Evolutionary conservation across 495 filamentous ascomycete species (phyloP).

Genomic region (Penicillium odoratum): DNA sequence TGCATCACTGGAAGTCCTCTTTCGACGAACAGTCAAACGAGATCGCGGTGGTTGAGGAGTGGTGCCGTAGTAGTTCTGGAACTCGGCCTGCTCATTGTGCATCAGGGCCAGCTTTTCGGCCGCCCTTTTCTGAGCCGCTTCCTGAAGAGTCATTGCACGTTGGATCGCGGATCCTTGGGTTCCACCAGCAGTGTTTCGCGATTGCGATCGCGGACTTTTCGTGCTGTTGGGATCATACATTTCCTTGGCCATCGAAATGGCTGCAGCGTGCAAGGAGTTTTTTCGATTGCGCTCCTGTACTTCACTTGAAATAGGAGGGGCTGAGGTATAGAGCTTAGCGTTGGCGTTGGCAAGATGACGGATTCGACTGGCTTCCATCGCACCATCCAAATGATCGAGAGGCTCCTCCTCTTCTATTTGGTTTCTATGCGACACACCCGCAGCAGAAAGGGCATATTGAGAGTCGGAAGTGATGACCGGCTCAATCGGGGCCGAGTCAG

Average conservation of each 20-base stretch:
- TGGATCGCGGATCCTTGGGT: conserved; percentile 32
- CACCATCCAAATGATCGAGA: conserved; percentile 34
- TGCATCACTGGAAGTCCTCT: conserved; percentile 70
- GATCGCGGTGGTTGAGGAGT: conserved; percentile 46
- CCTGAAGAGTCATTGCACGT: conserved; percentile 67
- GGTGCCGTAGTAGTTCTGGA: conserved; percentile 74
- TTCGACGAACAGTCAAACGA: conserved; percentile 58
- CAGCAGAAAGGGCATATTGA: conserved; percentile 66
- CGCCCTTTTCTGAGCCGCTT: conserved; percentile 80
- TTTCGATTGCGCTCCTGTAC: conserved; percentile 69
- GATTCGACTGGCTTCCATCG: conserved; percentile 58
- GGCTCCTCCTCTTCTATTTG: conserved; percentile 27
- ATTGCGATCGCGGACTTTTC: conserved; percentile 39
- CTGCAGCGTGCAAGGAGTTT: conserved; percentile 74
- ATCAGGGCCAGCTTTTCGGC: conserved; percentile 79
- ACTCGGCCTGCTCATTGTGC: conserved; percentile 66
- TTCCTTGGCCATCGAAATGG: conserved; percentile 81
- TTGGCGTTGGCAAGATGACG: conserved; percentile 52
- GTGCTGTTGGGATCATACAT: conserved; percentile 69
- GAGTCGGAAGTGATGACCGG: conserved; percentile 55
- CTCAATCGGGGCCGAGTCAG: conserved; percentile 61
- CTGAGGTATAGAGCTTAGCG: conserved; percentile 70
- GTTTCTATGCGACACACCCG: conserved; percentile 56
- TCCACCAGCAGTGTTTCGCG: conserved; percentile 29
- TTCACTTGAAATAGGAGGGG: conserved; percentile 70